Base-by-base conservation (phyloP, 768 basidiomycete species). In the Saitozyma sp. region DNA sequence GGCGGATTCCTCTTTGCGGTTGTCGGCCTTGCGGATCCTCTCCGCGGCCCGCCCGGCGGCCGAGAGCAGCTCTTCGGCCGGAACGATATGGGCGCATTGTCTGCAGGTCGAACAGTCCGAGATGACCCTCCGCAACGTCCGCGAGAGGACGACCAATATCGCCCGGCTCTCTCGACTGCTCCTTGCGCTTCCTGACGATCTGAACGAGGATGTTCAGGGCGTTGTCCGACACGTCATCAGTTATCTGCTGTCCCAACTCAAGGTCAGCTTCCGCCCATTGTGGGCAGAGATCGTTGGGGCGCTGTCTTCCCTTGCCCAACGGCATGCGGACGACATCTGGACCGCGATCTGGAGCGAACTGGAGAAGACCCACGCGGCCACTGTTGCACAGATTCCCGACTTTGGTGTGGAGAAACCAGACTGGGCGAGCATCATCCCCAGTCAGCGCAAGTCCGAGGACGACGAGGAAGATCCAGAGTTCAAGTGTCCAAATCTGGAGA, bases 211-310 rank as follows among this genome's bases (percentile, higher is more conserved):
- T 11, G 48, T 70, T 5, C 41, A 52, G 3, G 48, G 40, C 11
- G 64, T 49, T 50, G 56, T 74, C 29, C 56, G 29, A 29, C 29
- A 29, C 5, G 29, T 29, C 29, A 29, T 29, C 29, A 5, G 57
- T 2, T 73, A 69, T 48, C 67, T 74, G 7, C 54, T 74, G 19
- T 91, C 89, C 7, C 94, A 96, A 76, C 83, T 97, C 56, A 97
- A 98, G 81, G 89, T 97, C 63, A 95, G 93, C 75, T 81, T 98
- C 50, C 85, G 91, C 38, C 96, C 96, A 0, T 74, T 96, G 14
- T 99, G 94, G 89, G 85, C 86, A 4, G 89, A 93, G 16, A 86
- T 92, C 5, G 84, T 87, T 11, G 84, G 84, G 10, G 88, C 89
- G 0, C 78, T 96, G 6, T 83, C 85, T 0, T 73, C 78, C 2